Evolutionary conservation across 23 red algal genomes (phyloP), one percentile per base, ranked within the genome.

Genomic region (Pyropia haitanensis): DNA sequence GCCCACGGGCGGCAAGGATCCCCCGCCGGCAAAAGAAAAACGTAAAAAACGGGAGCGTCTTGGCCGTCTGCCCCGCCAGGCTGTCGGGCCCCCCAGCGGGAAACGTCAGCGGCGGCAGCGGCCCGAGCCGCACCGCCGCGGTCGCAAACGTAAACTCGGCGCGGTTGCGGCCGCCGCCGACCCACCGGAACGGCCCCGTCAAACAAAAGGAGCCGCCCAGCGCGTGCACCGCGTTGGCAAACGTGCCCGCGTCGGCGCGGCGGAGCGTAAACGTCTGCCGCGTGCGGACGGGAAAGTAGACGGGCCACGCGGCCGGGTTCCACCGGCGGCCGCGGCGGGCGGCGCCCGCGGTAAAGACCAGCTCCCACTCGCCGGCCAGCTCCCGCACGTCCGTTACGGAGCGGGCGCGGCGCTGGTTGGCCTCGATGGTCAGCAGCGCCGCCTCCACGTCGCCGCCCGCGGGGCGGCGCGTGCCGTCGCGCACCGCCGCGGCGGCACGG

Each of bases 11-110:
- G 12, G 68, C 68, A 13, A 61, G 48, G 15, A 83, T 65, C 22
- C 65, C 69, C 3, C 73, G 53, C 27, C 67, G 63, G 13, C 66
- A 49, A 39, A 58, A 46, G 54, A 83, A 83, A 33, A 83, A 83
- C 0, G 79, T 83, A 57, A 83, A 83, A 63, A 83, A 83, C 0
- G 79, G 79, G n/a, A 83, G 68, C 24, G 30, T 49, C 22, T 71
- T 70, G 8, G 68, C 67, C 2, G 68, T 67, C 67, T 10, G 53
- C 1, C 58, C 46, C 49, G 53, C 59, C 20, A 83, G 58, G 1
- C 28, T 21, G 31, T 29, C 27, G 4, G 49, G 26, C 16, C 64
- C 79, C 26, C 73, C 73, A 2, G 60, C 79, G 16, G 61, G 56
- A 58, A 63, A 56, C 5, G 18, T 34, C 79, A 67, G 67, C 25